Percentiles rank a stretch among this genome's conserved stretches.
phyloP scores from a whole-genome alignment of 768 basidiomycete species.

The Macrocybe gigantea region DNA sequence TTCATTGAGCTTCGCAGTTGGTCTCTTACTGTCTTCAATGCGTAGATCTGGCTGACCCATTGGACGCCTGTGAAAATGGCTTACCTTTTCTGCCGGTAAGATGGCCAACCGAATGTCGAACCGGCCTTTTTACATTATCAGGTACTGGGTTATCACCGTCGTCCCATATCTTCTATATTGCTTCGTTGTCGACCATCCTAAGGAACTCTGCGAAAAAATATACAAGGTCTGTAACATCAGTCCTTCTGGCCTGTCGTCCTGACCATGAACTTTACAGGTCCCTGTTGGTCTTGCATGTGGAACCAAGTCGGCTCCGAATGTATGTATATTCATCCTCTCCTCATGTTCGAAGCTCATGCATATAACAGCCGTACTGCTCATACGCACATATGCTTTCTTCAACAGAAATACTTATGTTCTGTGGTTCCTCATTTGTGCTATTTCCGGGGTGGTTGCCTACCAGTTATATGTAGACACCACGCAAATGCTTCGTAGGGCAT shows the following conservation, averaged over 20 bases:
- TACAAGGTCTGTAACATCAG: conserved; percentile 44
- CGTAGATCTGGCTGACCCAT: conserved; percentile 72
- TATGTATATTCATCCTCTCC: conserved; percentile 21
- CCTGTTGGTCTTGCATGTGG: conserved; percentile 81
- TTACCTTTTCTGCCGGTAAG: conserved; percentile 79
- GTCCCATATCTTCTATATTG: conserved; percentile 76
- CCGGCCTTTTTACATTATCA: conserved; percentile 17
- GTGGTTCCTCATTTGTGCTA: conserved; percentile 54
- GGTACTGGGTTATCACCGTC: conserved; percentile 79
- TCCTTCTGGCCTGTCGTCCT: background rate
- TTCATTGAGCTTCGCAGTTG: conserved; percentile 12
- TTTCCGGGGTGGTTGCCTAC: conserved; percentile 72
- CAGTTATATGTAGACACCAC: conserved; percentile 76
- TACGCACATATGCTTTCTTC: conserved; percentile 84
- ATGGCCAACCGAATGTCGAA: conserved; percentile 14
- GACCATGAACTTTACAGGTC: conserved; percentile 36
- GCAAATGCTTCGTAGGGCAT: conserved; percentile 63
- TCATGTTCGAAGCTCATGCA: conserved; percentile 10
- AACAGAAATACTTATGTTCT: conserved; percentile 70
- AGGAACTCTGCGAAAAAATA: conserved; percentile 60
- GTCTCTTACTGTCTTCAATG: conserved; percentile 10
- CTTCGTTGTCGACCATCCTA: conserved; percentile 65
- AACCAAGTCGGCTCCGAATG: conserved; percentile 83
- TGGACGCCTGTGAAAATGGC: conserved; percentile 84
- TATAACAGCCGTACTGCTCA: conserved; percentile 64